Base-by-base conservation (phyloP, 2,329 filamentous ascomycete genomes). In the Lanzia echinophila region DNA sequence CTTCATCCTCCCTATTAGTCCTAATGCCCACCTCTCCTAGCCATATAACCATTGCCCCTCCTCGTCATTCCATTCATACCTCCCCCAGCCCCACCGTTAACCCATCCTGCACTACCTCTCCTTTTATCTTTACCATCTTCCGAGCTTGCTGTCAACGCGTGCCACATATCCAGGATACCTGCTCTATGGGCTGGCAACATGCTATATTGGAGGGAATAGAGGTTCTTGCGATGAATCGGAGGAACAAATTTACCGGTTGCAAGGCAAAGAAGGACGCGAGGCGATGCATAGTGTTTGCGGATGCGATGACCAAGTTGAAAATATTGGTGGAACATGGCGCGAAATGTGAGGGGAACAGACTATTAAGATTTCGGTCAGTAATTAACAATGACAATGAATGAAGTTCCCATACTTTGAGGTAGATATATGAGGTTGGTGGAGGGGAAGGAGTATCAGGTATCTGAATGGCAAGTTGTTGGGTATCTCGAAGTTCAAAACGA, bases 301-400 rank as follows among this genome's bases (percentile, higher is more conserved):
- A 99, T 89, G 46, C 94, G 89, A 59, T 88, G 83, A 28, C 87
- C 90, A 65, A 99, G 89, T 69, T 96, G 90, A 67, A 95, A 96
- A 72, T 99, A 99, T 66, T 97, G 91, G 57, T 95, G 83, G 71
- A 99, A 97, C 83, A 97, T 97, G 64, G 88, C 88, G n/a, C 85
- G 81, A 61, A 97, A 88, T 3, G 88, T 84, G 6, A 99, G 81
- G 2, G 94, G 92, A 6, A 96, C 87, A 3, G 92, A 92, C 85
- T 94, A 62, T 3, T 53, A 92, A 62, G 3, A 19, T 53, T 32
- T 24, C 39, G 53, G 54, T 64, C 60, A 66, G 56, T 44, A 48
- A 32, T 50, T 8, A n/a, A 43, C 15, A 2, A 20, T 33, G 8
- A 17, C 41, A 10, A 28, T 4, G 46, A 45, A 19, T 36, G 42